A percentile compares a stretch with the other conserved stretches of the same genome.
Conservation (phyloP, 306 rosid species). For the Ziziphus jujuba region DNA sequence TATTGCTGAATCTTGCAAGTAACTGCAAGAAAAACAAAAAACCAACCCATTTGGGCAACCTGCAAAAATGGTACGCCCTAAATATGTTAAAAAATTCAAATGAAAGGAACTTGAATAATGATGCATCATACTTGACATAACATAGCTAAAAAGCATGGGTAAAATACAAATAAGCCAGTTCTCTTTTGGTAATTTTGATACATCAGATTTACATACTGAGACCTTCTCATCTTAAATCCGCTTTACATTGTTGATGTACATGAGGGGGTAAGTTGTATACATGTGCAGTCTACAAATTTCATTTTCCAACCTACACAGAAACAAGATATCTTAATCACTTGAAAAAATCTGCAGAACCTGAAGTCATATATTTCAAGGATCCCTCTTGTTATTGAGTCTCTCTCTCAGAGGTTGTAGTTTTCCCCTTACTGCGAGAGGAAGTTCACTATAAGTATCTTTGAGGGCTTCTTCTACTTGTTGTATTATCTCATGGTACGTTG, state of each 20-base stretch:
- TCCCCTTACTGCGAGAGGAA: conserved; percentile 37
- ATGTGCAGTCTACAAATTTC: neutral
- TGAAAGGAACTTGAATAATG: neutral
- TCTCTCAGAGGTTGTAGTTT: conserved; percentile 43
- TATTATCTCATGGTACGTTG: conserved; percentile 75
- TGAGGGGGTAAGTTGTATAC: neutral
- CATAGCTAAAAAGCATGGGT: neutral
- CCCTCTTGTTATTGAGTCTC: conserved; percentile 49
- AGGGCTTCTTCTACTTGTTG: conserved; percentile 55
- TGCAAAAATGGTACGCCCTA: too few species aligned
- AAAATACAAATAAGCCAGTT: neutral
- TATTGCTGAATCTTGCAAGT: too few species aligned
- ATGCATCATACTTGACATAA: neutral
- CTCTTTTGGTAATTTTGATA: neutral
- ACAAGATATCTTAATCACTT: conserved; percentile 15
- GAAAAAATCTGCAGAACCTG: neutral
- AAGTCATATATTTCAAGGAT: conserved; percentile 24
- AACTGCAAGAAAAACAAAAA: too few species aligned
- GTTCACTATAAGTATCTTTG: too few species aligned
- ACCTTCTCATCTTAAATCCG: too few species aligned
- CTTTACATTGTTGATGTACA: conserved; percentile 24
- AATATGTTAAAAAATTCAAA: too few species aligned
- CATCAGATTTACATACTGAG: neutral
- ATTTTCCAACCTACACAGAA: conserved; percentile 21
- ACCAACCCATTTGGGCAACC: too few species aligned